Base-by-base conservation (phyloP, 2,329 filamentous ascomycete genomes). In the Davidsoniella australis region DNA sequence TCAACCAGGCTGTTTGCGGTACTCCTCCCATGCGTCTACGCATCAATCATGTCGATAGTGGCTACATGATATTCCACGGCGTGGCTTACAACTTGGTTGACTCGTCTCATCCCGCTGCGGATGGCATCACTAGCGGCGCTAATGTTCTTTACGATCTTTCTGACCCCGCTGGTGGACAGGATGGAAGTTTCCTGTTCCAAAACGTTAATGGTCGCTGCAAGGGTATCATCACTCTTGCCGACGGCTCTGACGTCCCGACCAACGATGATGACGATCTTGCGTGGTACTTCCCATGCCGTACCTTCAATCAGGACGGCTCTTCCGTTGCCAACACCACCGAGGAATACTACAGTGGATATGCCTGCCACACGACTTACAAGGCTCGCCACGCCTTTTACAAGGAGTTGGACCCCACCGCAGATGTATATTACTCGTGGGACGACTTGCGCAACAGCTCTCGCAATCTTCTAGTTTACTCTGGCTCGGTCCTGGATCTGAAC, bases 131-230 rank as follows among this genome's bases (percentile, higher is more conserved):
- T 1, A 62, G 68, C 12, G 74, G 72, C 26, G 70, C 83, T 23
- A 95, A 96, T 58, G 79, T 98, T 20, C 69, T 98, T 12, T 96
- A 78, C 59, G 87, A 95, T 61, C 67, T 94, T n/a, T 73, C 80
- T 1, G 75, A 82, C 56, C 85, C 85, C 60, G 78, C 89, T 57
- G 81, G 80, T 49, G 91, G 88, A n/a, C 75, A 84, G 63, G 93
- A 98, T 61, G 89, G 85, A 51, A 96, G 88, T 60, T 98, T 98
- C 62, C 67, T 98, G 60, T 98, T 98, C 66, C 91, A 98, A 62
- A 94, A 96, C 56, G 91, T 98, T 63, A 98, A 98, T 58, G 93
- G 91, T 44, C 84, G 83, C 54, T 98, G 91, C 73, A 98, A 96
- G 67, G 83, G 75, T 8, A 66, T 96, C 50, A 94, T 98, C 61